These are phyloP conservation scores for Sugiyamaella lignohabitans DNA, from an alignment of 805 yeast genomes.

Conservation along the genomic window DNA sequence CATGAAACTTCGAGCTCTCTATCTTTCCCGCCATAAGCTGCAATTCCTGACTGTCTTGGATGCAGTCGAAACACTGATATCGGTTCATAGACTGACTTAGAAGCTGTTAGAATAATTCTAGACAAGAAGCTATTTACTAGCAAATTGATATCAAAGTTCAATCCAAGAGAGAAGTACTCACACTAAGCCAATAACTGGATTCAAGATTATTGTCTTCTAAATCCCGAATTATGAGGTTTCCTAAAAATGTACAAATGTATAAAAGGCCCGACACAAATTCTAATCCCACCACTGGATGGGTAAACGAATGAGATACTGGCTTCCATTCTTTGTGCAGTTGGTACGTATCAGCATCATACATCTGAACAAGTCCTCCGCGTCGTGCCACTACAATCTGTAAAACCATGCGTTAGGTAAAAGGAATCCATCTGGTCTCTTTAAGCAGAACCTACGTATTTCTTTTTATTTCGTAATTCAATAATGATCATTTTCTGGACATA, in stretches of 20 bases:
- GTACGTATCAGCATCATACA: constrained; percentile 16
- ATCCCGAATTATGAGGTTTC: constrained; percentile 19
- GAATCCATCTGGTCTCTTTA: neutral
- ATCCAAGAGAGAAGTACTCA: no score
- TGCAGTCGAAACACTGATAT: constrained; percentile 35
- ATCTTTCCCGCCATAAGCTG: constrained; percentile 47
- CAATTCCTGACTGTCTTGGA: constrained; percentile 36
- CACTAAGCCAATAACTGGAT: constrained; percentile 2
- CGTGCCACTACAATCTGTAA: constrained; percentile 20
- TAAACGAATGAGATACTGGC: constrained; percentile 8
- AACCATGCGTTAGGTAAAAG: neutral
- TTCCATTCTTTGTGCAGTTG: constrained; percentile 20
- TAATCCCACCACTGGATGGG: constrained; percentile 17
- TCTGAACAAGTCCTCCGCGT: constrained; percentile 20
- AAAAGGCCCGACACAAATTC: constrained; percentile 16
- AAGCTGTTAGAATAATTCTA: neutral
- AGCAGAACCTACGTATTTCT: constrained; percentile 11
- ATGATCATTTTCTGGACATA: constrained; percentile 20
- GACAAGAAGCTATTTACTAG: no score
- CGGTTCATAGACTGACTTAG: constrained; percentile 21
- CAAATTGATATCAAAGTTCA: no score
- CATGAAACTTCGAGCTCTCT: constrained; percentile 36
- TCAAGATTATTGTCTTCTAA: constrained; percentile 9
- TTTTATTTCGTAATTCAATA: constrained; percentile 1
- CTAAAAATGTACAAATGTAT: constrained; percentile 16